Evolutionary conservation across 2,329 filamentous ascomycete genomes (phyloP), one percentile per base, ranked within the genome.

Genomic region (Chaetomiaceae sp.): DNA sequence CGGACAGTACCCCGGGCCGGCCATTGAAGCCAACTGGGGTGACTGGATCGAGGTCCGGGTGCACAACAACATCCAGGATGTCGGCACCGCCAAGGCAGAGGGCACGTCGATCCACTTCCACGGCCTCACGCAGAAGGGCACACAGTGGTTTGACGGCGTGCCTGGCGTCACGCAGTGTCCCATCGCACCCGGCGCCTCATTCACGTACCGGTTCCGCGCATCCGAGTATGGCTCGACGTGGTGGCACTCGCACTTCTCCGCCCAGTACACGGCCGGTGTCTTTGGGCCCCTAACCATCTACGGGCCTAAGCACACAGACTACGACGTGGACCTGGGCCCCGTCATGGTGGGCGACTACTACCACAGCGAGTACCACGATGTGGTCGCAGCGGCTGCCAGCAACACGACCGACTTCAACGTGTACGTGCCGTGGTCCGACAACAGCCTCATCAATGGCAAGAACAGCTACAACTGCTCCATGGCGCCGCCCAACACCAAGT

Each of bases 291-390:
- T 77, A 34, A 60, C 75, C 22, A 65, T 74, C 47, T 58, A 70
- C 39, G 71, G 71, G 0, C 71, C 71, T 0, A 63, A 68, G 2
- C 66, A 65, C 5, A 63, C 61, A 22, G 63, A 73, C 57, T 74
- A 73, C 53, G 72, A 77, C 48, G 63, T 68, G 37, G 75, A 78
- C 54, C 62, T 76, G 1, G 74, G 74, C 17, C 52, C 64, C 9
- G 56, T 75, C 2, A 66, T 72, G 5, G 59, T 78, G n/a, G 68
- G 66, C 8, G 75, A 78, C 51, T 77, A n/a, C n/a, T n/a, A n/a
- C n/a, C n/a, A n/a, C n/a, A n/a, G n/a, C n/a, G n/a, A n/a, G n/a
- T n/a, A n/a, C n/a, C n/a, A n/a, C n/a, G n/a, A n/a, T n/a, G n/a
- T n/a, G n/a, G n/a, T n/a, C n/a, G n/a, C n/a, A n/a, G n/a, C n/a